phyloP scores from a whole-genome alignment of 768 basidiomycete genomes.

The Boletus coccyginus region DNA sequence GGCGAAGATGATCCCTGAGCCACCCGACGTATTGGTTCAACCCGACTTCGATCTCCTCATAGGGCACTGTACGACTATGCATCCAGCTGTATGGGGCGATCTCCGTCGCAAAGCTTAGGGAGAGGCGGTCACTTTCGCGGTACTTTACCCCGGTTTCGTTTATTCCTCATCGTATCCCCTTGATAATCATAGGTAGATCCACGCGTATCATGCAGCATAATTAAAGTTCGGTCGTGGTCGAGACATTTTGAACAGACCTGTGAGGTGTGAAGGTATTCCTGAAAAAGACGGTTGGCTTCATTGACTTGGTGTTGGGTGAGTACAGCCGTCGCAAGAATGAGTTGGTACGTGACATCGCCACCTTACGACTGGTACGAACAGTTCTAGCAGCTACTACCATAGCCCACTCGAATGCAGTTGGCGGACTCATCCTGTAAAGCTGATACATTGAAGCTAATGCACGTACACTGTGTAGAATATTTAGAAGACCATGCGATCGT shows the following conservation, averaged over 20 bases:
- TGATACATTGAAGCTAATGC: background rate
- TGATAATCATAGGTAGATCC: slow-evolving; percentile 13
- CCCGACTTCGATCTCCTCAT: slow-evolving; percentile 42
- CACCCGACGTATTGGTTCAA: slow-evolving; percentile 27
- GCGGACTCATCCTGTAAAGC: background rate
- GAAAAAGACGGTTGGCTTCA: background rate
- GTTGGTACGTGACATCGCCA: background rate
- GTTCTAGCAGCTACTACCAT: background rate
- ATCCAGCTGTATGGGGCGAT: slow-evolving; percentile 48
- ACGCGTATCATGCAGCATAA: slow-evolving; percentile 4
- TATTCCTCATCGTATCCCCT: slow-evolving; percentile 10
- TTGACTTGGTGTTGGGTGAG: background rate
- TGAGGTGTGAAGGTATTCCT: no score
- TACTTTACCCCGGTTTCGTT: slow-evolving; percentile 11
- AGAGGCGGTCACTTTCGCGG: background rate
- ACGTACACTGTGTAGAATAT: background rate
- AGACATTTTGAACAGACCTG: background rate
- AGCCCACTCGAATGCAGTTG: background rate
- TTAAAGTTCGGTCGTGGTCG: background rate
- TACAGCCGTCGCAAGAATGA: background rate
- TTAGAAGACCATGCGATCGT: background rate
- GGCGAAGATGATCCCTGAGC: slow-evolving; percentile 25
- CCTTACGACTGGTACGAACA: background rate
- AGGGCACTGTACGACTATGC: slow-evolving; percentile 47
- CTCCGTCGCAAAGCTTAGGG: slow-evolving; percentile 27